Conservation (phyloP, 1,284 basidiomycete genomes). For the Polyporus tsugae region DNA sequence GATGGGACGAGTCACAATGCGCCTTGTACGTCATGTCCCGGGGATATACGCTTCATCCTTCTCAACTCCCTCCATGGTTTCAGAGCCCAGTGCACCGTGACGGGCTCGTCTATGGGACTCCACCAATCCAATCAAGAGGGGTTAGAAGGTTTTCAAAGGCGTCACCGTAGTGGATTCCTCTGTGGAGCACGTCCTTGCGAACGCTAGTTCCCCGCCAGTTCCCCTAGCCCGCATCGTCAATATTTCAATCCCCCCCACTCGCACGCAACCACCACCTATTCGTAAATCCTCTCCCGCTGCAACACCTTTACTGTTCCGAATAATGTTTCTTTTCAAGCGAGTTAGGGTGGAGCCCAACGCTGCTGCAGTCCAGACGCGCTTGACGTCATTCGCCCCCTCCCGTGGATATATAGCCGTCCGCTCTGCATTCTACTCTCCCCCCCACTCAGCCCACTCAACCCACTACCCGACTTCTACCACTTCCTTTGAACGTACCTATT, state of each 20-base stretch:
- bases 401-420: slow-evolving; percentile 6
- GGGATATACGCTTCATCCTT: no score
- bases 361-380: no score
- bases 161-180: slow-evolving; percentile 2
- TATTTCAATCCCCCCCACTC: neutral
- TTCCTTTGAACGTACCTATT: neutral
- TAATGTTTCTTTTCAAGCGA: neutral
- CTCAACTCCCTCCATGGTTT: neutral
- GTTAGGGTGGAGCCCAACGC: neutral
- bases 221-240: neutral
- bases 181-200: neutral
- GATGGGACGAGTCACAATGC: slow-evolving; percentile 18
- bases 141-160: neutral
- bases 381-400: slow-evolving; percentile 9
- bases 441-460: no score
- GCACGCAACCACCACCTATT: neutral
- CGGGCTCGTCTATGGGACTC: neutral
- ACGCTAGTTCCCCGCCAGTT: neutral
- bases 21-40: neutral
- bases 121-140: neutral
- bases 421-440: neutral
- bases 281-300: neutral
- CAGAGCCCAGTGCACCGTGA: neutral
- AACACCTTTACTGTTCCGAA: neutral
- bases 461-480: neutral